Percentiles rank a stretch among this genome's conserved stretches.
Conservation (phyloP, 306 rosid genomes). For the Senna siamea region DNA sequence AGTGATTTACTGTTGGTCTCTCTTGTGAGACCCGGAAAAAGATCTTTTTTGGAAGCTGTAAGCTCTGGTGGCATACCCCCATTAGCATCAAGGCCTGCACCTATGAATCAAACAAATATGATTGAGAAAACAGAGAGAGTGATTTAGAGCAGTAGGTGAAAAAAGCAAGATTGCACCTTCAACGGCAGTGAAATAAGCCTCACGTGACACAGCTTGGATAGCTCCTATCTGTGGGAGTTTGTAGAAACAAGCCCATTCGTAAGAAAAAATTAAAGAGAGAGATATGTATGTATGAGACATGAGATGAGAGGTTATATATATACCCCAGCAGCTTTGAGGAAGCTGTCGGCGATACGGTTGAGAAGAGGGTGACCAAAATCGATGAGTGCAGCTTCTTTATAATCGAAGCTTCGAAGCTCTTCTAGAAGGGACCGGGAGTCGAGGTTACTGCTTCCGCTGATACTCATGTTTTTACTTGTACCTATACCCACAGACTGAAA, state of each 20-base stretch:
- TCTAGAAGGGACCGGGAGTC: slow-evolving; percentile 59
- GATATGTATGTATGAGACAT: too few relatives aligned
- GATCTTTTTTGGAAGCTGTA: slow-evolving; percentile 44
- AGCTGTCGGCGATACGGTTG: slow-evolving; percentile 80
- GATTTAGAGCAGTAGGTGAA: too few relatives aligned
- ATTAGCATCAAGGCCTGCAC: slow-evolving; percentile 45
- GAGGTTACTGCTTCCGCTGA: slow-evolving; percentile 39
- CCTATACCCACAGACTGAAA: too few relatives aligned
- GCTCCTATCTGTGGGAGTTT: slow-evolving; percentile 70
- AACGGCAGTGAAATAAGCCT: slow-evolving; percentile 72
- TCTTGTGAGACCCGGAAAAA: slow-evolving; percentile 67
- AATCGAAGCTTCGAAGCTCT: slow-evolving; percentile 56
- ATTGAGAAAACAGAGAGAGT: too few relatives aligned
- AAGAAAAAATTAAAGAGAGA: too few relatives aligned
- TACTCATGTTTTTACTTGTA: slow-evolving; percentile 39
- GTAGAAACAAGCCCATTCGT: not conserved
- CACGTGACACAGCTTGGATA: slow-evolving; percentile 75
- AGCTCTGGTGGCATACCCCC: slow-evolving; percentile 51
- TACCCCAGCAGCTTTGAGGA: slow-evolving; percentile 89
- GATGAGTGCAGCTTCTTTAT: slow-evolving; percentile 51
- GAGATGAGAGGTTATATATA: too few relatives aligned
- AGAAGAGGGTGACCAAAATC: slow-evolving; percentile 95
- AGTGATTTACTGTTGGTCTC: slow-evolving; percentile 74
- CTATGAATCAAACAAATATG: slow-evolving; percentile 1
- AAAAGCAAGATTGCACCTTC: slow-evolving; percentile 51